Evolutionary conservation across 139 green algal genomes (phyloP).

Genomic region (Chara braunii): DNA sequence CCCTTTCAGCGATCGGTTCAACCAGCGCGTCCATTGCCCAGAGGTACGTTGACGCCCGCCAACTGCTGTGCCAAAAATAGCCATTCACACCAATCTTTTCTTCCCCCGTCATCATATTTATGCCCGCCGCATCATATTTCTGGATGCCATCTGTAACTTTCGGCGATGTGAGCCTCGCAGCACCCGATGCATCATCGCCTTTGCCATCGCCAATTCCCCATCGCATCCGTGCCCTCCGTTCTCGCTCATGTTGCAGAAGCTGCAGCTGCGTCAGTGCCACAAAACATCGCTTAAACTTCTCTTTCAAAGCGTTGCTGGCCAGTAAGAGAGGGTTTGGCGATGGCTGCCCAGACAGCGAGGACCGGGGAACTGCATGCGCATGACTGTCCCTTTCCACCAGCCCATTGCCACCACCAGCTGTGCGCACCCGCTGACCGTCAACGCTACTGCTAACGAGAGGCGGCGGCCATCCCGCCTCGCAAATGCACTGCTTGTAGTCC

Average conservation of each 20-base stretch:
- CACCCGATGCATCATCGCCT: neutral
- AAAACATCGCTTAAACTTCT: constrained; percentile 1
- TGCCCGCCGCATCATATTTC: neutral
- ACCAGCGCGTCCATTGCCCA: constrained; percentile 7
- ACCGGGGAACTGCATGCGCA: neutral
- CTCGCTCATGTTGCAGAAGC: neutral
- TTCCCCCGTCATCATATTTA: too few relatives aligned
- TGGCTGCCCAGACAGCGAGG: neutral
- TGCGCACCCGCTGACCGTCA: too few relatives aligned
- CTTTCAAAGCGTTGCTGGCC: neutral
- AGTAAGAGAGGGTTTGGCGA: neutral
- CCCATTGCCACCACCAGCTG: too few relatives aligned
- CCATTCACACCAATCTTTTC: too few relatives aligned
- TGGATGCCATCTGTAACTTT: neutral
- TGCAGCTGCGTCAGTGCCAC: neutral
- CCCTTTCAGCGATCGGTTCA: neutral
- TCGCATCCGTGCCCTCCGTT: constrained; percentile 2
- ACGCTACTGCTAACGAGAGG: too few relatives aligned
- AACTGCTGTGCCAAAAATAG: too few relatives aligned
- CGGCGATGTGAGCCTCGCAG: neutral
- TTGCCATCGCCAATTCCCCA: neutral
- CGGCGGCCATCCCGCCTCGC: neutral
- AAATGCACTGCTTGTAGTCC: neutral
- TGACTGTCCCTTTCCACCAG: neutral
- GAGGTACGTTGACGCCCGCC: too few relatives aligned